Base-by-base conservation (phyloP, 2,329 filamentous ascomycete species). In the Fusarium solani-melongenae region DNA sequence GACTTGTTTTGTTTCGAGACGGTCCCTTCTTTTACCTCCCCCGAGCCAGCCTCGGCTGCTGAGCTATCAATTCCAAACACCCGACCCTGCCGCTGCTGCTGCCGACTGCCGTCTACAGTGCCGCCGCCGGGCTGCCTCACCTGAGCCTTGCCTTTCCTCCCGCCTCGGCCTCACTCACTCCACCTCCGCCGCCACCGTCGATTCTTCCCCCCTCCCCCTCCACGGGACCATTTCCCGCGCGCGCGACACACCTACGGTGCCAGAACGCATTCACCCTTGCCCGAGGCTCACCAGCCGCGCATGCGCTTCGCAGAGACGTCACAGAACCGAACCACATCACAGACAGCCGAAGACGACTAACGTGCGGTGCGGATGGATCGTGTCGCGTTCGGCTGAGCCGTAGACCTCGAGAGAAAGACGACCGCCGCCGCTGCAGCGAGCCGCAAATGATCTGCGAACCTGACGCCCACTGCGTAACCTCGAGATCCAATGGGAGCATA, bases 401-500 rank as follows among this genome's bases (percentile, higher is more conserved):
- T 78, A 78, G 65, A 78, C 70, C 44, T 67, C 41, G 41, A 46
- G 41, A 46, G 41, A 46, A 22, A 46, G 31, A 34, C 68, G 60
- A 66, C 46, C 69, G 49, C 69, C 69, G 49, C 69, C 66, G 69
- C 78, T 79, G 78, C 77, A 78, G 72, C 74, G 67, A 77, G 74
- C 78, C 77, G 78, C 77, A 80, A 76, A 80, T 79, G 77, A 79
- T 71, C 76, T 78, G 69, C 76, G 77, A 78, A 69, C 68, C 76
- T 69, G 73, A 74, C 74, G 72, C 71, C 69, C 74, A 73, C 74
- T 80, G 79, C 78, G 79, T 80, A 81, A 81, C 79, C 72, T 71
- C 63, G 71, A 77, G 77, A 76, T 70, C 79, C 79, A 80, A 80
- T 80, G 79, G 77, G 78, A 81, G 72, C 74, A 76, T 78, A 79